Base-by-base conservation (phyloP, 2,329 filamentous ascomycete genomes). In the Cryphonectria carpinicola region DNA sequence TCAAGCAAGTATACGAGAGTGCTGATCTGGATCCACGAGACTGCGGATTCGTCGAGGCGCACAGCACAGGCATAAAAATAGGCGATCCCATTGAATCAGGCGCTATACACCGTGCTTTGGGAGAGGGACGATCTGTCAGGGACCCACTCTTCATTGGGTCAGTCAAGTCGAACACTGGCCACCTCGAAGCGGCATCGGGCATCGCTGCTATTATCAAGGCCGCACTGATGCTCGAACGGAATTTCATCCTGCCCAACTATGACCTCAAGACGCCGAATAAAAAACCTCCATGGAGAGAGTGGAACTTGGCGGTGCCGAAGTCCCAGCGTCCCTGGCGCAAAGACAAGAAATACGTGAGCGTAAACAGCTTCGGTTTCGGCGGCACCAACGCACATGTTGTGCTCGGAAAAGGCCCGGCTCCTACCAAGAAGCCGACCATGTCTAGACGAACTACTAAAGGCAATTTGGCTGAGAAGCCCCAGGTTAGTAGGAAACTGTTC, bases 161-260 rank as follows among this genome's bases (percentile, higher is more conserved):
- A 1, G 75, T 80, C 35, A 82, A 83, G 72, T 76, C 80, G 41
- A 83, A 82, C 65, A 75, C 82, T 43, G 86, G 86, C 13, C 86
- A 88, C 75, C 70, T 85, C 7, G 86, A 88, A 73, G 84, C 82
- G 3, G 84, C 84, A 0, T 84, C 83, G 2, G 78, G 86, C n/a
- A 82, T 88, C 25, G 80, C 83, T 0, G 84, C 82, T 4, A 76
- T 88, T 25, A 85, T 88, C 73, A 88, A 88, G 76, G 82, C 84
- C 0, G 81, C 83, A 0, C 72, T 88, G 70, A 85, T 85, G 80
- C 80, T 88, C 1, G 84, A 87, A 73, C 81, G 83, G 67, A 83
- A 82, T 6, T 84, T 85, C 70, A 82, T 87, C 39, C 77, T 84
- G 14, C 85, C 85, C 7, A 87, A 86, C 71, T 78, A 82, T 68